Percentiles rank a stretch among this genome's conserved stretches.
phyloP scores from a whole-genome alignment of 257 asterid species.

The Solanum ossicruentum region DNA sequence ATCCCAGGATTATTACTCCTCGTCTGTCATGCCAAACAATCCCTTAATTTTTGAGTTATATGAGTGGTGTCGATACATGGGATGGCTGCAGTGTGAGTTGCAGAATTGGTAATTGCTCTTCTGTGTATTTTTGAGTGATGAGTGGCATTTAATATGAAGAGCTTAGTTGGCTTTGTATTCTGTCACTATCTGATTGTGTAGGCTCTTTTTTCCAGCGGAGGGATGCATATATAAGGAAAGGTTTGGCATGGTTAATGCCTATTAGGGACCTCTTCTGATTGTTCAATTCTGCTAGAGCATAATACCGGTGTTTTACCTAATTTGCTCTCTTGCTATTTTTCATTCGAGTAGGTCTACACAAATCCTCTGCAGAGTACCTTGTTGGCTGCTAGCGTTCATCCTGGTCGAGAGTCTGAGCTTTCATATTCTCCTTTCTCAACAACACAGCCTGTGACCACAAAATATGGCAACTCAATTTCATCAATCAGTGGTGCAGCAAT shows the following conservation, averaged over 20 bases:
- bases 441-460: conserved; percentile 39
- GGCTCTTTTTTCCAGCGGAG: background rate
- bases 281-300: background rate
- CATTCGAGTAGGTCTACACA: conserved; percentile 34
- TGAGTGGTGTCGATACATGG: background rate
- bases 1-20: background rate
- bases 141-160: background rate
- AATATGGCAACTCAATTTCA: conserved; percentile 48
- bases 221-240: background rate
- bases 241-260: background rate
- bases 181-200: background rate
- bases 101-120: background rate
- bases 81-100: background rate
- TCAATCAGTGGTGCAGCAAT: conserved; percentile 39
- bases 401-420: conserved; percentile 62
- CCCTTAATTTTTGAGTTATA: background rate
- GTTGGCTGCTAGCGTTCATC: conserved; percentile 46
- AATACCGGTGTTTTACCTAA: background rate
- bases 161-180: background rate
- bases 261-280: background rate
- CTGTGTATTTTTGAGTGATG: background rate
- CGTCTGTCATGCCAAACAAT: background rate
- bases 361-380: conserved; percentile 43
- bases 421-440: conserved; percentile 45
- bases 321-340: background rate